phyloP scores from a whole-genome alignment of 1,284 basidiomycete genomes.

The Leccinum cinnamomeum region DNA sequence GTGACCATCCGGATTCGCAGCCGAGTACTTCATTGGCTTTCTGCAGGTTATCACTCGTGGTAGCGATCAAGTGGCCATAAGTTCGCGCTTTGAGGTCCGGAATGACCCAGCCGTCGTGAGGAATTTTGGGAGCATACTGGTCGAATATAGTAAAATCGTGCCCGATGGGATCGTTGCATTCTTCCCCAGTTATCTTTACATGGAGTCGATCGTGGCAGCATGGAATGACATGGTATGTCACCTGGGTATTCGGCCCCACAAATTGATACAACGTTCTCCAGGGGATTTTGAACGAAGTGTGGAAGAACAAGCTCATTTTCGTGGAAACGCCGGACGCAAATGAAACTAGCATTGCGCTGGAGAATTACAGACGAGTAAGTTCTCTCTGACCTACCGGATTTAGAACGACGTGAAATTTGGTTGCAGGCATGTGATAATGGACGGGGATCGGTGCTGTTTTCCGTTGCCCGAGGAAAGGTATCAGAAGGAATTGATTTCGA shows the following conservation, averaged over 20 bases:
- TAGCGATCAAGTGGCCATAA: constrained; percentile 98
- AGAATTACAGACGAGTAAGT: constrained; percentile 92
- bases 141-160: constrained; percentile 97
- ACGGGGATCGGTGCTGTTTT: constrained; percentile 93
- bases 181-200: constrained; percentile 99
- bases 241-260: not conserved
- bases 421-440: constrained; percentile 96
- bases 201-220: constrained; percentile 99
- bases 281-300: constrained; percentile 98
- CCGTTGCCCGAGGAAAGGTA: constrained; percentile 98
- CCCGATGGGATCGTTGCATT: constrained; percentile 99
- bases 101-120: constrained; percentile 99
- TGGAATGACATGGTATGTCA: constrained; percentile 98
- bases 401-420: not conserved
- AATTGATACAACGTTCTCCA: constrained; percentile 35
- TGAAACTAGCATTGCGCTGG: constrained; percentile 96
- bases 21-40: not conserved
- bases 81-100: constrained; percentile 98
- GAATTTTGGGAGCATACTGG: constrained; percentile 97
- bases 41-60: constrained; percentile 94
- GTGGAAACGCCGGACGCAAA: constrained; percentile 99
- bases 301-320: constrained; percentile 99
- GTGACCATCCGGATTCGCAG: constrained; percentile 26
- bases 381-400: not conserved
- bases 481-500: constrained; percentile 99